Evolutionary conservation across 1,139 yeast genomes (phyloP).

Genomic region (Candida mesenterica): DNA sequence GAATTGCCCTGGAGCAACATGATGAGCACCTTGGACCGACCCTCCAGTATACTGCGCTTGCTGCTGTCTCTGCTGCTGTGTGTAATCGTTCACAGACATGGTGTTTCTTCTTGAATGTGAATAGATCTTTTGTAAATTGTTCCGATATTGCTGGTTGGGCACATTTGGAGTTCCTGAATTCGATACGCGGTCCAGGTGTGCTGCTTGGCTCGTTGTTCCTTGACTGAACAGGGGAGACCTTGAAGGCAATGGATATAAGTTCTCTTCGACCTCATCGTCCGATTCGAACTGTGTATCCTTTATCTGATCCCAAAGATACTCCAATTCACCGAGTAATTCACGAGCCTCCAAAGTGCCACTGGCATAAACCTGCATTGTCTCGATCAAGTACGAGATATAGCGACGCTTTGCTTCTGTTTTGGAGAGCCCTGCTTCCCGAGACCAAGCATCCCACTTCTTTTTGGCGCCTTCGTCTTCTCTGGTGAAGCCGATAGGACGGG

Average conservation of each 20-base stretch:
- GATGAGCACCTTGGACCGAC: constrained; percentile 1
- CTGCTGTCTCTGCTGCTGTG: constrained; percentile 34
- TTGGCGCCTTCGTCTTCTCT: constrained; percentile 67
- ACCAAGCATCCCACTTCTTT: constrained; percentile 88
- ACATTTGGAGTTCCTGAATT: constrained; percentile 37
- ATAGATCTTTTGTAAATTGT: constrained; percentile 43
- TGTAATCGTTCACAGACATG: constrained; percentile 39
- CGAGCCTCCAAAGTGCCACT: constrained; percentile 67
- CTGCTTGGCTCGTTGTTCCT: constrained; percentile 24
- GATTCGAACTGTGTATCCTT: constrained; percentile 47
- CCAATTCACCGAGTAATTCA: constrained; percentile 64
- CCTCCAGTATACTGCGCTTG: constrained; percentile 15
- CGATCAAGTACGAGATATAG: constrained; percentile 65
- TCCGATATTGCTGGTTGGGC: constrained; percentile 31
- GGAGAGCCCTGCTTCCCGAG: constrained; percentile 66
- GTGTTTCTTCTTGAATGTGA: constrained; percentile 46
- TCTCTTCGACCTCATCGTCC: constrained; percentile 29
- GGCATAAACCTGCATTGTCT: constrained; percentile 72
- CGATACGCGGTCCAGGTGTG: constrained; percentile 39
- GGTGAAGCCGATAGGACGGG: constrained; percentile 59
- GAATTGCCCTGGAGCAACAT: constrained; percentile 4
- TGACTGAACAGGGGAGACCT: constrained; percentile 40
- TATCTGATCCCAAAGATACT: constrained; percentile 73
- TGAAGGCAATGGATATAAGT: constrained; percentile 27
- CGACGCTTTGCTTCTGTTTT: constrained; percentile 71